Conservation (phyloP, 1,139 yeast genomes). For the Yamadazyma conglobata region DNA sequence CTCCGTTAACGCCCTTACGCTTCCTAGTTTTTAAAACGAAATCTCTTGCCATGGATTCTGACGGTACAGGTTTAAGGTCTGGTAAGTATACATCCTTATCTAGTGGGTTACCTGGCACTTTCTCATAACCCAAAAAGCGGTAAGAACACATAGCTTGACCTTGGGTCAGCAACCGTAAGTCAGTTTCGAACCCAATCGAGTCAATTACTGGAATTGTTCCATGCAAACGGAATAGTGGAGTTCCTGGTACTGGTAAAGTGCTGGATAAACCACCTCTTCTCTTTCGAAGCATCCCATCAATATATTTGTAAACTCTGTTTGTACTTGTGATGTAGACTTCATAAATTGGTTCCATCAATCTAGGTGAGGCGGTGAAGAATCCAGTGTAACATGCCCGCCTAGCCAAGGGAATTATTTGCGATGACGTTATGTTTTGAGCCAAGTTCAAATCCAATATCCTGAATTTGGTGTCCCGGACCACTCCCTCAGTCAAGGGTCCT, state of each 20-base stretch:
- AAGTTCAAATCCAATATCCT: constrained; percentile 69
- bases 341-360: constrained; percentile 80
- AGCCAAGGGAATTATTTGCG: constrained; percentile 79
- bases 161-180: constrained; percentile 68
- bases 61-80: constrained; percentile 70
- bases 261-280: constrained; percentile 60
- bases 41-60: constrained; percentile 74
- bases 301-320: constrained; percentile 36
- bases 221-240: constrained; percentile 59
- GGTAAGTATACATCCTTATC: constrained; percentile 64
- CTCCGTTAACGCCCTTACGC: constrained; percentile 80
- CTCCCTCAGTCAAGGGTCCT: constrained; percentile 90
- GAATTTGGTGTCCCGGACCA: constrained; percentile 68
- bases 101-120: constrained; percentile 90
- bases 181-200: constrained; percentile 85
- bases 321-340: constrained; percentile 58
- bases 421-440: constrained; percentile 50
- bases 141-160: constrained; percentile 75
- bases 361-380: constrained; percentile 72
- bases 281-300: constrained; percentile 50
- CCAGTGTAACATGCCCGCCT: constrained; percentile 86
- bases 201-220: constrained; percentile 87
- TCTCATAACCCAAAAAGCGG: constrained; percentile 67
- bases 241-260: constrained; percentile 65
- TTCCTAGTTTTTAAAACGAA: constrained; percentile 84